Evolutionary conservation across 2,329 filamentous ascomycete genomes (phyloP).

Genomic region (Penicillium sp.): DNA sequence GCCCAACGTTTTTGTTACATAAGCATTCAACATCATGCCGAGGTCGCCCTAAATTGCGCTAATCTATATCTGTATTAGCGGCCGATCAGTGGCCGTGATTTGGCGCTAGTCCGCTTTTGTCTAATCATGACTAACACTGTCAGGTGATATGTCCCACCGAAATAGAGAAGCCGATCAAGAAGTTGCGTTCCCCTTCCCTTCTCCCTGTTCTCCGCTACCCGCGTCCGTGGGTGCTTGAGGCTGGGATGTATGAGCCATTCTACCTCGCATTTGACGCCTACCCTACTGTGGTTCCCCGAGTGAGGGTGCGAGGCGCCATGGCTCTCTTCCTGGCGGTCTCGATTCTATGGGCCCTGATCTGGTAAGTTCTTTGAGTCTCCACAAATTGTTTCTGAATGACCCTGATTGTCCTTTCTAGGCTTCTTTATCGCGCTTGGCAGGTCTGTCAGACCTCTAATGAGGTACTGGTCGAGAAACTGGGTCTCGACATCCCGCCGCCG

Average conservation of each 20-base stretch:
- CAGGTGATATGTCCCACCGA: constrained; percentile 16
- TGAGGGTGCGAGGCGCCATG: constrained; percentile 47
- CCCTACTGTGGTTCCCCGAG: constrained; percentile 42
- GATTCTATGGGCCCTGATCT: constrained; percentile 48
- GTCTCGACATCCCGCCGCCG: constrained; percentile 85
- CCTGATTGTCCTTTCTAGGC: constrained; percentile 51
- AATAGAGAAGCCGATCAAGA: constrained; percentile 6
- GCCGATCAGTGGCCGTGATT: constrained; percentile 15
- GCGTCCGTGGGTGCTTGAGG: constrained; percentile 33
- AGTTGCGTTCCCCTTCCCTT: constrained; percentile 3
- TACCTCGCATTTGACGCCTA: constrained; percentile 45
- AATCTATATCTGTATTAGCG: constrained; percentile 9
- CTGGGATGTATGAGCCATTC: constrained; percentile 45
- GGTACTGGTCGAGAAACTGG: constrained; percentile 82
- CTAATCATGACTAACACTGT: constrained; percentile 11
- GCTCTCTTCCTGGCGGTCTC: constrained; percentile 45
- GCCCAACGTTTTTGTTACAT: constrained; percentile 22
- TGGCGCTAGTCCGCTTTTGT: constrained; percentile 8
- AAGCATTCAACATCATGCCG: constrained; percentile 18
- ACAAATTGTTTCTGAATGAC: constrained; percentile 2
- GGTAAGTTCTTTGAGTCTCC: constrained; percentile 31
- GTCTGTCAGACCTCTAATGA: constrained; percentile 88
- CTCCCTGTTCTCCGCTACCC: constrained; percentile 15
- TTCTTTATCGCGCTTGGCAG: constrained; percentile 78
- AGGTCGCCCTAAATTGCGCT: constrained; percentile 8